Percentiles rank a stretch among this genome's conserved stretches.
Conservation (phyloP, 2,329 filamentous ascomycete genomes). For the Trichoderma cornu-damae region DNA sequence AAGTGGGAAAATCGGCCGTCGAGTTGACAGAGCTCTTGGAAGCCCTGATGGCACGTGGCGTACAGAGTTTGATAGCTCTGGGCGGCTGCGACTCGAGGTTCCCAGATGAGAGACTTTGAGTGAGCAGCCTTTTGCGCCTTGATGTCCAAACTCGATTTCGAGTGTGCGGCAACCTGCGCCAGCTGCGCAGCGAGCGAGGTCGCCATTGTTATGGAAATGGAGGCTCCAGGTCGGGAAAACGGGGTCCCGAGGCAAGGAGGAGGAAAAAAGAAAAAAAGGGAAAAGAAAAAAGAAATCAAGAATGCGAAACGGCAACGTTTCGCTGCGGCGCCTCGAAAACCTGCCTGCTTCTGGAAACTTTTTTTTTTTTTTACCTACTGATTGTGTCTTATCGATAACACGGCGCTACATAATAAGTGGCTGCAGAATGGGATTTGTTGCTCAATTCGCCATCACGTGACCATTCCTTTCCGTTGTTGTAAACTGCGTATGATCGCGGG, state of each 20-base stretch:
- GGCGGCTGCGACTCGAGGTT: constrained; percentile 72
- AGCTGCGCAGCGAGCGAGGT: constrained; percentile 89
- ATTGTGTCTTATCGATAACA: constrained; percentile 33
- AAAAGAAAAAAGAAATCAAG: constrained; percentile 18
- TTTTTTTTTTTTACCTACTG: constrained; percentile 26
- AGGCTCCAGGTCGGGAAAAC: constrained; percentile 19
- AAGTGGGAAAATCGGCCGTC: constrained; percentile 75
- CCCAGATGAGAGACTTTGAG: constrained; percentile 92
- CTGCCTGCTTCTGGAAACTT: constrained; percentile 29
- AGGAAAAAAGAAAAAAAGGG: too few relatives aligned
- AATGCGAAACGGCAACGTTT: constrained; percentile 22
- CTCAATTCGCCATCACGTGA: background rate
- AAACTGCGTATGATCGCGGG: background rate
- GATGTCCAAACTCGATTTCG: constrained; percentile 83
- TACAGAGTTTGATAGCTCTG: constrained; percentile 91
- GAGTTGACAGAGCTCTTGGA: constrained; percentile 82
- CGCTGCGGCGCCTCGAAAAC: constrained; percentile 25
- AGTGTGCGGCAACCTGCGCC: constrained; percentile 83
- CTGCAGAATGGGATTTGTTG: background rate
- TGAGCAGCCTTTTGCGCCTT: constrained; percentile 90
- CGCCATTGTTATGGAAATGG: constrained; percentile 53
- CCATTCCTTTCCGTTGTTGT: background rate
- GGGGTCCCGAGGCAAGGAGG: too few relatives aligned
- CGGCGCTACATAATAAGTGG: background rate
- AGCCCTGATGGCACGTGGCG: constrained; percentile 80